These are phyloP conservation scores for Tylopilus sp. DNA, from an alignment of 1,284 basidiomycete genomes.

Conservation along the genomic window DNA sequence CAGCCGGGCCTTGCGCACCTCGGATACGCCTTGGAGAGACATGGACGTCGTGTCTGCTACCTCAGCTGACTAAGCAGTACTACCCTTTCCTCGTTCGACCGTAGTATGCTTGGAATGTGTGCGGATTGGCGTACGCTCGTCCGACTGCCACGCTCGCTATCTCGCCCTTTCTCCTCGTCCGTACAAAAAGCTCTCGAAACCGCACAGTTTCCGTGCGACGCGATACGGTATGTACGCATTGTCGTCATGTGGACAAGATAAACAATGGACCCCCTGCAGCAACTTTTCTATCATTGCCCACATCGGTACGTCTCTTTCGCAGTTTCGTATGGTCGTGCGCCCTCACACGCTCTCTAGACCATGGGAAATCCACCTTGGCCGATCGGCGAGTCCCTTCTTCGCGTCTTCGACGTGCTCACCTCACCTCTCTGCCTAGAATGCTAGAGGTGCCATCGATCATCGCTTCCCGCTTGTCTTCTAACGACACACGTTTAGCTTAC, in stretches of 20 bases:
- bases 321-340: not conserved
- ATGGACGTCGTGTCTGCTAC: constrained; percentile 39
- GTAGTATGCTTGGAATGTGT: constrained; percentile 30
- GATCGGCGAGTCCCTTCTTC: constrained; percentile 56
- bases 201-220: constrained; percentile 69
- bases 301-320: constrained; percentile 53
- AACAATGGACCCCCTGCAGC: constrained; percentile 38
- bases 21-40: constrained; percentile 80
- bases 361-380: constrained; percentile 91
- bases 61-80: constrained; percentile 29
- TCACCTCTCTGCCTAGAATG: constrained; percentile 40
- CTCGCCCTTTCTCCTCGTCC: constrained; percentile 23
- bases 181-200: constrained; percentile 44
- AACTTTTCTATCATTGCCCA: constrained; percentile 96
- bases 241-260: not conserved
- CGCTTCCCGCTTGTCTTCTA: not conserved
- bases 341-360: constrained; percentile 47
- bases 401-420: not conserved
- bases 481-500: constrained; percentile 59
- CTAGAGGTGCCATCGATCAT: constrained; percentile 52
- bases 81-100: not conserved
- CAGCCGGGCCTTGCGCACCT: constrained; percentile 83
- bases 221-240: constrained; percentile 57
- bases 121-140: constrained; percentile 38
- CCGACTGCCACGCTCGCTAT: constrained; percentile 14